Percentiles rank a stretch among this genome's conserved stretches.
phyloP scores from a whole-genome alignment of 257 asterid species.

The Fraxinus cuspidata region DNA sequence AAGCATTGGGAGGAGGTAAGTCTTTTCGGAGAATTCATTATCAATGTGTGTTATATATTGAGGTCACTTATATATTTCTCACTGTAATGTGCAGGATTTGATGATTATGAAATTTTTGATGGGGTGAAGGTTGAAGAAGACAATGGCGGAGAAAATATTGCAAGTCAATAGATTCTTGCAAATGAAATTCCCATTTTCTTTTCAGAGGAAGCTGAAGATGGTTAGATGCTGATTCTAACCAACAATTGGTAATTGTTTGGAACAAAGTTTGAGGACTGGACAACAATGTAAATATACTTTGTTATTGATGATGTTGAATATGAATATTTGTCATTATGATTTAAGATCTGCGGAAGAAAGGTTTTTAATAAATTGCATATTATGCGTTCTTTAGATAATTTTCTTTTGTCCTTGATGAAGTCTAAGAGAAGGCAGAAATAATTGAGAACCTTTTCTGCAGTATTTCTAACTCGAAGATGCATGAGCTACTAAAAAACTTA shows the following conservation, averaged over 20 bases:
- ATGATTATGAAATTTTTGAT: conserved; percentile 72
- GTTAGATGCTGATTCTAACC: conserved; percentile 9
- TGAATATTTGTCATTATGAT: not conserved
- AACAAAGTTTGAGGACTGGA: not conserved
- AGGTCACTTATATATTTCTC: conserved; percentile 9
- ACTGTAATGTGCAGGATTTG: conserved; percentile 66
- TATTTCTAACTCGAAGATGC: not conserved
- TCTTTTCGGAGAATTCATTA: conserved; percentile 10
- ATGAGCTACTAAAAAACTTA: not conserved
- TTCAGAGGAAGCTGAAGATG: conserved; percentile 19
- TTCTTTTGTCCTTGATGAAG: not conserved
- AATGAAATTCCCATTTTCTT: not conserved
- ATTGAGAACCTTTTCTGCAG: not conserved
- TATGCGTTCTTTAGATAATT: not conserved
- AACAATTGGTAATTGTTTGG: not conserved
- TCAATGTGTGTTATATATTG: not conserved
- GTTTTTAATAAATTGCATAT: not conserved
- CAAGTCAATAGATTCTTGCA: conserved; percentile 26
- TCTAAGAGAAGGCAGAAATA: not conserved
- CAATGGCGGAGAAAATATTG: conserved; percentile 47
- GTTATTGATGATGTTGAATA: not conserved
- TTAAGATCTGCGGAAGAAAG: not conserved
- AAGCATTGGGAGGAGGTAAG: conserved; percentile 83
- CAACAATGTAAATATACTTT: not conserved
- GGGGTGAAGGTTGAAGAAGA: conserved; percentile 73